Conservation (phyloP, 306 rosid species). For the Fagus sylvatica region DNA sequence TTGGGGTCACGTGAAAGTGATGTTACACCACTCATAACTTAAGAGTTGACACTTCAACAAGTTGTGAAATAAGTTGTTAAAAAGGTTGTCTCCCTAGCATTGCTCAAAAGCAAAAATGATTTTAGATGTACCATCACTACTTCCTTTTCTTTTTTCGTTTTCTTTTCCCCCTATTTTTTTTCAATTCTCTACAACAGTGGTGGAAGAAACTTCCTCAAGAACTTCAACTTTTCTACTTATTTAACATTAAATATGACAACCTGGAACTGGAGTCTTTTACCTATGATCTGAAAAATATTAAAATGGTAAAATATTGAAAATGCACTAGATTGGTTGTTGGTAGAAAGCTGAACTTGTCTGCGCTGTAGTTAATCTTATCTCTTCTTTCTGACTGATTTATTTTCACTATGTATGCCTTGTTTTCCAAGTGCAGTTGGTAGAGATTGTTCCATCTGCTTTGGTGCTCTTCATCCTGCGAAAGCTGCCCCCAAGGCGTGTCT, state of each 20-base stretch:
- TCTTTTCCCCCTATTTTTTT: no score
- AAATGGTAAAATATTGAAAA: background rate
- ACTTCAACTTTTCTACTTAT: background rate
- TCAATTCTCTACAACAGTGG: background rate
- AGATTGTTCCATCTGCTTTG: conserved; percentile 70
- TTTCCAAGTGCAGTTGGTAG: conserved; percentile 53
- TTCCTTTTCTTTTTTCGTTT: background rate
- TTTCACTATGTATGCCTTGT: background rate
- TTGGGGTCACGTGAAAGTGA: no score
- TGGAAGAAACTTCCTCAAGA: background rate
- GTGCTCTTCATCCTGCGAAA: conserved; percentile 73
- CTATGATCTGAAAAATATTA: no score
- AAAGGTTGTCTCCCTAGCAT: no score
- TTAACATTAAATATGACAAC: no score
- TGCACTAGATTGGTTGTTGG: background rate
- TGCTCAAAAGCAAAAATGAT: background rate
- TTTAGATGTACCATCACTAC: background rate
- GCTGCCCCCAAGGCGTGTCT: conserved; percentile 64
- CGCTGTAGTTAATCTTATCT: background rate
- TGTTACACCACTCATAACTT: no score
- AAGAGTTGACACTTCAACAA: no score
- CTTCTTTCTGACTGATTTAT: background rate
- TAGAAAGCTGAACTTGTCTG: background rate
- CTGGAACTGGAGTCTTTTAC: no score
- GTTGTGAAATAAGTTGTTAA: no score